Conservation (phyloP, 352 stramenopile genomes). For the Globisporangium okanoganense region DNA sequence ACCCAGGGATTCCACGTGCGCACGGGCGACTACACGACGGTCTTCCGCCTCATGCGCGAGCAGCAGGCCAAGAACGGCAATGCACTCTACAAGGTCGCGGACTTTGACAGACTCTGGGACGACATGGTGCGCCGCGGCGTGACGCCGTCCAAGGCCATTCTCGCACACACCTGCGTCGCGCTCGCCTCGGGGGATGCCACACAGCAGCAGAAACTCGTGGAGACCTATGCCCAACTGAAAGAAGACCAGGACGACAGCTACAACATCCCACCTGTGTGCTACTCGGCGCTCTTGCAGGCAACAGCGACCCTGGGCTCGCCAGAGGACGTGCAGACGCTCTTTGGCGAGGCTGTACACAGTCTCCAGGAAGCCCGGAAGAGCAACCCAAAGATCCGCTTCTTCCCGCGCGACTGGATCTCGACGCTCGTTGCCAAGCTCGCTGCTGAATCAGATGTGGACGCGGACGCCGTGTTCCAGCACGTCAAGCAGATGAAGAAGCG, state of each 20-base stretch:
- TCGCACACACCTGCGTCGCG: slow-evolving; percentile 28
- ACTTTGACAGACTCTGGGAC: slow-evolving; percentile 40
- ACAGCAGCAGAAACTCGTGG: slow-evolving; percentile 23
- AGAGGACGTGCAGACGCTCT: slow-evolving; percentile 20
- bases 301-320: slow-evolving; percentile 10
- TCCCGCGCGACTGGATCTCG: slow-evolving; percentile 26
- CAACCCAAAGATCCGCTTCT: slow-evolving; percentile 9
- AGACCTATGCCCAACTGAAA: slow-evolving; percentile 16
- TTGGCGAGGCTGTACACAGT: slow-evolving; percentile 19
- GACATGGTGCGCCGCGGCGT: slow-evolving; percentile 37
- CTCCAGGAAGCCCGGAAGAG: slow-evolving; percentile 1
- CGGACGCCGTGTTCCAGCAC: slow-evolving; percentile 10
- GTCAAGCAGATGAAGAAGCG: slow-evolving; percentile 19
- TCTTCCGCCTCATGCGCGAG: slow-evolving; percentile 44
- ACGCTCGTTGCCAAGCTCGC: slow-evolving; percentile 20
- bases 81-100: slow-evolving; percentile 21
- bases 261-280: slow-evolving; percentile 18
- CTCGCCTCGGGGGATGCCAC: slow-evolving; percentile 15
- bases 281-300: slow-evolving; percentile 18
- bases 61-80: neutral
- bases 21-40: slow-evolving; percentile 28
- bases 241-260: slow-evolving; percentile 23
- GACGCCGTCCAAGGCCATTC: slow-evolving; percentile 25
- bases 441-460: neutral
- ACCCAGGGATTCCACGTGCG: slow-evolving; percentile 26